phyloP scores from a whole-genome alignment of 1,139 yeast species.

The Hansenula lynferdii region DNA sequence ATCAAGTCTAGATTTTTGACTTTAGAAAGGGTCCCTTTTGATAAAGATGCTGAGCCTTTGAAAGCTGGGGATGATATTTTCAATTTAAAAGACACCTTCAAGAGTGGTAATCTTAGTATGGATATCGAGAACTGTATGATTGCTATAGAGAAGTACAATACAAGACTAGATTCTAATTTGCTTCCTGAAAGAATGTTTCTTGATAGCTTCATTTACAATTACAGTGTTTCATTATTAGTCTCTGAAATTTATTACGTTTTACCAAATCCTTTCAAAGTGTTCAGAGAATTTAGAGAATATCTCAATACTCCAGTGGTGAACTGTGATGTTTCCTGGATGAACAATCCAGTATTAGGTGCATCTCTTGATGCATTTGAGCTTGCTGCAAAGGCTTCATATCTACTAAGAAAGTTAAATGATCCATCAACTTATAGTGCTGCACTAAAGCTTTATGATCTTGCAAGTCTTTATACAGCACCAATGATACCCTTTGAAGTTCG shows the following conservation, averaged over 20 bases:
- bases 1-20: constrained; percentile 19
- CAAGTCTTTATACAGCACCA: constrained; percentile 12
- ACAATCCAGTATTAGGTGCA: constrained; percentile 33
- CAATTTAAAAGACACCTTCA: too few relatives aligned
- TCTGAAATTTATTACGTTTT: constrained; percentile 24
- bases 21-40: background rate
- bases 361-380: constrained; percentile 33
- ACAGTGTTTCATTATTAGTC: constrained; percentile 28
- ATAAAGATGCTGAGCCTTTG: background rate
- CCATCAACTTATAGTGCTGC: constrained; percentile 9
- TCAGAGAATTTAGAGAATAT: constrained; percentile 26
- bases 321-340: constrained; percentile 30
- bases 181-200: constrained; percentile 28
- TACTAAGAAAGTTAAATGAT: constrained; percentile 25
- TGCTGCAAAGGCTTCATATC: constrained; percentile 35
- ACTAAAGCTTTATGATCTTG: constrained; percentile 12
- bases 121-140: constrained; percentile 18
- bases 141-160: constrained; percentile 1
- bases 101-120: constrained; percentile 14
- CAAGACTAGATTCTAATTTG: background rate
- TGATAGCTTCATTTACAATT: constrained; percentile 35
- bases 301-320: constrained; percentile 29
- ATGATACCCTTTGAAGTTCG: constrained; percentile 13
- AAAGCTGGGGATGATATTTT: background rate
- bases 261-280: constrained; percentile 34